phyloP scores from a whole-genome alignment of 306 rosid genomes.

The Prunus mume region DNA sequence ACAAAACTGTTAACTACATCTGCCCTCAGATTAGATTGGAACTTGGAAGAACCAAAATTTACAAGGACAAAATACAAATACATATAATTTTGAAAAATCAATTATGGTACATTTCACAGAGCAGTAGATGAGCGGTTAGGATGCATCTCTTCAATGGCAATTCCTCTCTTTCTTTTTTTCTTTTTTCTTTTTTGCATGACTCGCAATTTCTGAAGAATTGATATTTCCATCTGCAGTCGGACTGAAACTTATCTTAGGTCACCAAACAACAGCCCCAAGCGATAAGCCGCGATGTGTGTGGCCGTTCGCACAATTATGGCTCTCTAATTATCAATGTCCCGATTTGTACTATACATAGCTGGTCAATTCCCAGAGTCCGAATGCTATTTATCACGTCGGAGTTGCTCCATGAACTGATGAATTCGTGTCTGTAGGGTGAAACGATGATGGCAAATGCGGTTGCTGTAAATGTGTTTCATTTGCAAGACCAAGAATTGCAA shows the following conservation, averaged over 20 bases:
- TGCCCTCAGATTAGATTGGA: not conserved
- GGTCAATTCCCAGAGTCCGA: conserved; percentile 17
- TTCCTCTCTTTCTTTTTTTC: not conserved
- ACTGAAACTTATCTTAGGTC: conserved; percentile 9
- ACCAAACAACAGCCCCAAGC: conserved; percentile 18
- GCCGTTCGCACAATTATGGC: not conserved
- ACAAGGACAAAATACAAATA: conserved; percentile 24
- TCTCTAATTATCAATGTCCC: conserved; percentile 3
- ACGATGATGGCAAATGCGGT: conserved; percentile 41
- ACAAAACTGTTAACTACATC: not conserved
- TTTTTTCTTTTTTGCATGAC: not conserved
- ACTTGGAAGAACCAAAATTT: conserved; percentile 40
- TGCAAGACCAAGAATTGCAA: conserved; percentile 68
- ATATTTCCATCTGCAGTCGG: not conserved
- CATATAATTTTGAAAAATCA: not conserved
- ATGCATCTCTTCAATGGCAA: conserved; percentile 9
- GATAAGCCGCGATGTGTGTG: conserved; percentile 10
- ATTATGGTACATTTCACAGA: conserved; percentile 36
- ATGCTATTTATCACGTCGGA: conserved; percentile 37
- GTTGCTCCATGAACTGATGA: conserved; percentile 73
- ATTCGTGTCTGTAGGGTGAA: conserved; percentile 56
- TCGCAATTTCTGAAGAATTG: conserved; percentile 6
- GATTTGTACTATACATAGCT: conserved; percentile 19
- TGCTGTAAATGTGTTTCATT: conserved; percentile 58
- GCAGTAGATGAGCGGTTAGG: conserved; percentile 19